A percentile compares a stretch with the other conserved stretches of the same genome.
Conservation (phyloP, 305 asterid species). For the Euphrasia arctica region DNA sequence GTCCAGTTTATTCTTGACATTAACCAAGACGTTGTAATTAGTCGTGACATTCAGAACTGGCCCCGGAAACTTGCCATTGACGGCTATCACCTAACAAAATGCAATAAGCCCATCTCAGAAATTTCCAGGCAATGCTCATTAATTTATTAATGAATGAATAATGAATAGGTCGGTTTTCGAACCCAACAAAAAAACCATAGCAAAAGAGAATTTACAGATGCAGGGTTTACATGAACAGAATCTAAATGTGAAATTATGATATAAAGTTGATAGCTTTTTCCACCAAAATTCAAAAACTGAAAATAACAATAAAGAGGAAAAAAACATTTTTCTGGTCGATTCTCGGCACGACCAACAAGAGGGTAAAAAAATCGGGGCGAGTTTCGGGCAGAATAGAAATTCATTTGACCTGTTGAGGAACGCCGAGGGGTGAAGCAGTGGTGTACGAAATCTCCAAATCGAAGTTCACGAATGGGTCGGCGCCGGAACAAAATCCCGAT, state of each 20-base stretch:
- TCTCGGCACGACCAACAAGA: not conserved
- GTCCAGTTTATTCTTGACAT: conserved; percentile 77
- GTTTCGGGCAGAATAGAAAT: not conserved
- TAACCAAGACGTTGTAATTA: conserved; percentile 76
- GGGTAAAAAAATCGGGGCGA: not conserved
- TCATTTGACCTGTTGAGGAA: conserved; percentile 84
- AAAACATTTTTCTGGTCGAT: too few relatives aligned
- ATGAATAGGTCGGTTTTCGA: not conserved
- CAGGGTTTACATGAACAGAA: not conserved
- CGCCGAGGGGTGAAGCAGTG: conserved; percentile 84
- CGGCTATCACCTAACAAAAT: conserved; percentile 75
- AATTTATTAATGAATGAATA: not conserved
- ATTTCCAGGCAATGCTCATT: not conserved
- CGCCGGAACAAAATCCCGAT: conserved; percentile 45
- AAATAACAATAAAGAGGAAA: not conserved
- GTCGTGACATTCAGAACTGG: conserved; percentile 82
- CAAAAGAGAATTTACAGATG: too few relatives aligned
- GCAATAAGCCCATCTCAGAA: not conserved
- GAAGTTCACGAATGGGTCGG: conserved; percentile 60
- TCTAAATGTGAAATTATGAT: too few relatives aligned
- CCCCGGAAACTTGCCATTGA: conserved; percentile 83
- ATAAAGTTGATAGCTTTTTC: conserved; percentile 7
- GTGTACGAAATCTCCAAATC: conserved; percentile 66
- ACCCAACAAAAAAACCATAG: not conserved
- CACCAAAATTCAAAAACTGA: conserved; percentile 3